Base-by-base conservation (phyloP, 345 rosid genomes). In the Eucalyptus viminalis region DNA sequence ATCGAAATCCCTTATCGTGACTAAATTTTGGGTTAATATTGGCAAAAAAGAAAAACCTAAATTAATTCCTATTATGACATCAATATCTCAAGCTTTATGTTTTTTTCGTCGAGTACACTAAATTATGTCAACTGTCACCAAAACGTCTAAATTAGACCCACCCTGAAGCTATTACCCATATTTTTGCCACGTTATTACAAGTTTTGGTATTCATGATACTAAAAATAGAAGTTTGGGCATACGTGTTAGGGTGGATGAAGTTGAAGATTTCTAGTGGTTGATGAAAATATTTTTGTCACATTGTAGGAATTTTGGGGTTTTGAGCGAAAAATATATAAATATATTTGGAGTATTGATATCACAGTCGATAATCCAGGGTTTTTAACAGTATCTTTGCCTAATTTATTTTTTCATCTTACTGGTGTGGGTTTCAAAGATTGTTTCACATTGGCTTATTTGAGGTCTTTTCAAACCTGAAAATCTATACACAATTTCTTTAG, bases 91-190 rank as follows among this genome's bases (percentile, higher is more conserved):
- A 34, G 6, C 0, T 14, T n/a, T 67, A 1, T 69, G 3, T 60
- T 27, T 37, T 72, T 19, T 22, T 72, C 2, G 1, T 34, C 3
- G 7, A 34, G 25, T 72, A 37, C 2, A 19, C 17, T 29, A 4
- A 65, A 65, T 65, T 7, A 14, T 14, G 34, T 62, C 34, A 12
- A 62, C 8, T 0, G 4, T 29, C 69, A 13, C 16, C 69, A 27
- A 65, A n/a, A 14, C 5, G 1, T 8, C 19, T 65, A 65, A 14
- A n/a, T 62, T 62, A 62, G 5, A 14, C 76, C 5, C 37, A 65
- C 2, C 5, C 0, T 1, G 19, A 65, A 5, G 7, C 19, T n/a
- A 1, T 14, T n/a, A 14, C 10, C 10, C 5, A n/a, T n/a, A 14
- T 16, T 65, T 65, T n/a, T n/a, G 16, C 8, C 21, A 65, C 11